Base-by-base conservation (phyloP, 768 basidiomycete species). In the Lactarius indigo region DNA sequence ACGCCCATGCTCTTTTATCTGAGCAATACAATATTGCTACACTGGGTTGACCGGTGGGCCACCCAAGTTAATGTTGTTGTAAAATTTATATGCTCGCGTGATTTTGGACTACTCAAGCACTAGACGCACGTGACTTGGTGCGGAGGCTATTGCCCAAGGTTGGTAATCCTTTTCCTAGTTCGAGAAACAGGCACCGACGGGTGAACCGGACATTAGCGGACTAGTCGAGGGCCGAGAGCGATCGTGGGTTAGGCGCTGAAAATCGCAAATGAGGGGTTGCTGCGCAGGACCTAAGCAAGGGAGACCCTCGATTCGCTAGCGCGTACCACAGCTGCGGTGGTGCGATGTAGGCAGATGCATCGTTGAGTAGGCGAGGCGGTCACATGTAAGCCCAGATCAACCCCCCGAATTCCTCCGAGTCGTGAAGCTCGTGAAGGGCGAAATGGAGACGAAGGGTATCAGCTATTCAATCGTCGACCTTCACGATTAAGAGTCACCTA, bases 11-110 rank as follows among this genome's bases (percentile, higher is more conserved):
- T 39, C 37, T 62, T 37, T 39, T 37, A 33, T 66, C 52, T 47
- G 54, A 63, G 57, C 66, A 64, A 68, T 68, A 68, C 52, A 68
- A 26, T 68, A 68, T 68, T 26, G 41, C 66, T 10, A 56, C 37
- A 44, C 54, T 33, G 66, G 63, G 66, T 28, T 35, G 63, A 52
- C 66, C 37, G 4, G 5, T 58, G 31, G 62, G 58, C 58, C 52
- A 30, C 62, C 62, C 66, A 64, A 55, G 58, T 64, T 67, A 68
- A 68, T 67, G 57, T 64, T 65, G 64, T 65, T 68, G 63, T 68
- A 68, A 57, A 57, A 57, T 57, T 30, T 7, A n/a, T 35, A 52
- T 26, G 5, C 50, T 15, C 6, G 50, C 18, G 30, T 35, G 56
- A 57, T 57, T 4, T 12, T 50, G 5, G 6, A n/a, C n/a, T 20